Evolutionary conservation across 257 asterid genomes (phyloP), one percentile per base, ranked within the genome.

Genomic region (Scutellaria baicalensis): DNA sequence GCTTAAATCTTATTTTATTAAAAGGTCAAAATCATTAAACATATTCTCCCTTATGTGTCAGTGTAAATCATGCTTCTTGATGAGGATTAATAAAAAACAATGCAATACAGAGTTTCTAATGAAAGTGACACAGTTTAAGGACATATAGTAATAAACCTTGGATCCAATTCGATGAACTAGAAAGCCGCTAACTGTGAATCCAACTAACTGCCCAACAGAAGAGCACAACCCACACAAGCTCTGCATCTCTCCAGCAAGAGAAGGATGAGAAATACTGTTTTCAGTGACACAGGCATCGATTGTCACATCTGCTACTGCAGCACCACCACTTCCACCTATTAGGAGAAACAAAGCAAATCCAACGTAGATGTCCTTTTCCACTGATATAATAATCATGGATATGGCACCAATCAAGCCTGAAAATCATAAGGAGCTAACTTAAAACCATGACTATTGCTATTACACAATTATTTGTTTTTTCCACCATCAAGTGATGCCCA

Each of bases 231-330:
- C 88, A 50, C 96, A 88, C 79, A 92, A 86, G 80, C 93, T 92
- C 82, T 89, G 98, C 96, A 92, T 86, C 76, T 92, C 98, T 54
- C 96, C 89, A 38, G 96, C 96, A 74, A 92, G 94, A 64, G 91
- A 80, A 72, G 98, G 96, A 76, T 78, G 95, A 64, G 79, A 56
- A 60, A 89, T 91, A 42, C 96, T 92, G 77, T 89, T 92, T 70
- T 92, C 96, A 5, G 96, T 93, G 66, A 89, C 98, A 72, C 98
- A 92, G 13, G 98, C 98, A 83, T 89, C 96, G 40, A 92, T 82
- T 49, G 98, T 92, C 71, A 92, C 98, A 57, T 89, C 98, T 27
- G 95, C 96, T 60, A 89, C 66, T 52, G 98, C 98, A 60, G 91
- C 96, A 51, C 92, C 96, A 55, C 89, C 87, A 81, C 98, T 92